Base-by-base conservation (phyloP, 2,329 filamentous ascomycete species). In the Phyllachora maydis region DNA sequence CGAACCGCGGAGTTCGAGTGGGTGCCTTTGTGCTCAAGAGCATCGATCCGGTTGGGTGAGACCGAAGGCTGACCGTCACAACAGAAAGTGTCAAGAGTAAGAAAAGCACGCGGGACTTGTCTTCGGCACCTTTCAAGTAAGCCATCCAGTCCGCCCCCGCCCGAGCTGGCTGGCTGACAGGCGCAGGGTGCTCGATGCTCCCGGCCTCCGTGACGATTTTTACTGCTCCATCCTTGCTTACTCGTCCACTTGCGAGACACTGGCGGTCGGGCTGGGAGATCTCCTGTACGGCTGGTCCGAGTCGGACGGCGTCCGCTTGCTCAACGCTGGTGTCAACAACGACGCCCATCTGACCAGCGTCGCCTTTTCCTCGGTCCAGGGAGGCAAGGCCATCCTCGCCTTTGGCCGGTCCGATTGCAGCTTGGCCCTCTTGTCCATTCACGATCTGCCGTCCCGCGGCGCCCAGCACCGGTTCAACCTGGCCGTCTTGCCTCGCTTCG, bases 201-300 rank as follows among this genome's bases (percentile, higher is more conserved):
- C 83, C 3, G 66, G 69, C 24, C 56, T 95, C n/a, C 69, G 81
- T 27, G 82, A 95, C 37, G 85, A 98, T 45, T 98, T 83, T 43
- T 98, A 98, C 43, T 93, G 82, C 48, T 88, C 83, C 0, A 60
- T 83, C 3, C 58, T 98, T 25, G 81, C 88, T 7, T 95, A 92
- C 44, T 91, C 75, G 0, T 46, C 61, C 19, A 75, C 65, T 6
- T 64, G 68, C 23, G 65, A 75, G 25, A 77, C 73, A 9, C 59
- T 98, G 10, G 85, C 81, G 11, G 78, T 95, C 11, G 85, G 79
- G 1, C 57, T 95, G 9, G 73, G 72, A 0, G 68, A 72, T 25
- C 57, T 70, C 17, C 63, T 98, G 4, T 93, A 91, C 43, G 65
- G 78, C 4, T 98, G 85, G 88, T 85, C 81, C 0, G 83, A 95